Evolutionary conservation across 129 eudicot species (phyloP), one percentile per base, ranked within the genome.

Genomic region (Logfia minima): DNA sequence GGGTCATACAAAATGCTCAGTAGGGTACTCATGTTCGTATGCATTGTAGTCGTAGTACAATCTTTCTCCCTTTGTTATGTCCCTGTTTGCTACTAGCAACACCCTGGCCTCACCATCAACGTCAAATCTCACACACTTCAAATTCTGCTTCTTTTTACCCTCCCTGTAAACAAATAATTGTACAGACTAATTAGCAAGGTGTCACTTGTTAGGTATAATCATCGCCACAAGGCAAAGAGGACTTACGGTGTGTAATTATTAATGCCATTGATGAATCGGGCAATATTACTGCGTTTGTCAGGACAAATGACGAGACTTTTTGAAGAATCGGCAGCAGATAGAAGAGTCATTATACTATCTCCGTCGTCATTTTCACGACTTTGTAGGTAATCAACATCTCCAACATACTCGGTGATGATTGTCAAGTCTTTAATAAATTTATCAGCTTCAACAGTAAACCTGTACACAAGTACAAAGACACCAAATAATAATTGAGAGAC

Each of bases 371-470:
- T 67, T 78, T 94, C 96, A 1, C 96, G 86, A 19, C 80, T 85
- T 23, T 68, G 59, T 9, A 91, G 84, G 86, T 84, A 91, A 81
- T 94, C 98, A 82, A 94, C 96, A 86, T 94, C 98, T 70, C 98
- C 98, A 74, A 86, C 90, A 74, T 94, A 94, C 79, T 94, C 98
- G 0, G 98, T 90, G 79, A 94, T 94, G 34, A 94, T 90, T 17
- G 98, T 91, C 75, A 83, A 83, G 68, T 94, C 98, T 76, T 77
- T 86, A 53, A 94, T 94, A 68, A 10, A 26, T 78, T 86, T 91
- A 82, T 93, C 98, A 43, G 98, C 97, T 80, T 94, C 96, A 55
- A 94, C 98, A 8, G 98, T 94, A 85, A 85, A 94, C 56, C 98
- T 93, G 87, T 68, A 23, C 61, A 45, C 53, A 45, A 45, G 13